Conservation (phyloP, 345 rosid genomes). For the Sapria himalayana region DNA sequence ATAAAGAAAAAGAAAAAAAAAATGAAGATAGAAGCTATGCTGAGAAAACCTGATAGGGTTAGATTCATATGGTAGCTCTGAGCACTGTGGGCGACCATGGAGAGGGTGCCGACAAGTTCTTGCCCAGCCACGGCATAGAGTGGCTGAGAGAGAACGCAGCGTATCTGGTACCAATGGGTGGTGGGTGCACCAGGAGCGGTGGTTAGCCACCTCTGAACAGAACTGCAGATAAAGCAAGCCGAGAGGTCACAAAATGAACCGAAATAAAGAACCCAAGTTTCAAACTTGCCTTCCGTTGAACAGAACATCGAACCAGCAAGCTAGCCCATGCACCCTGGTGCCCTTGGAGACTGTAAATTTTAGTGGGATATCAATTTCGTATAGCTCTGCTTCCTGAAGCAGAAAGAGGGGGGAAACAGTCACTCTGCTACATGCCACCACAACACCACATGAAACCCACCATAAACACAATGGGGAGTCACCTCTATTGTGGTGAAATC, state of each 20-base stretch:
- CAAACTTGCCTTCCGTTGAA: slow-evolving; percentile 67
- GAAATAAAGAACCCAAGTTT: not conserved
- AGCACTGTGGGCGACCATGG: slow-evolving; percentile 69
- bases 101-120: slow-evolving; percentile 75
- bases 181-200: slow-evolving; percentile 98
- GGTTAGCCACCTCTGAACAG: slow-evolving; percentile 88
- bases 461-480: not conserved
- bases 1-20: slow-evolving; percentile 1
- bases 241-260: not conserved
- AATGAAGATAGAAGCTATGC: not conserved
- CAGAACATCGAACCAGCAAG: slow-evolving; percentile 94
- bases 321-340: slow-evolving; percentile 83
- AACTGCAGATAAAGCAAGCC: slow-evolving; percentile 24
- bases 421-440: not conserved
- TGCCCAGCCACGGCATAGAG: slow-evolving; percentile 93
- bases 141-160: slow-evolving; percentile 90
- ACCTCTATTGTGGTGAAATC: slow-evolving; percentile 75
- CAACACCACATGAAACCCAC: not conserved
- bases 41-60: slow-evolving; percentile 50
- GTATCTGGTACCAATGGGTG: slow-evolving; percentile 94
- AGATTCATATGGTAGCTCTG: slow-evolving; percentile 81
- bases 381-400: slow-evolving; percentile 74
- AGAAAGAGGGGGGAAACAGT: not conserved
- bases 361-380: slow-evolving; percentile 77
- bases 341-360: slow-evolving; percentile 69